Evolutionary conservation across 2,329 filamentous ascomycete species (phyloP), one percentile per base, ranked within the genome.

Genomic region (Madurella mycetomatis): DNA sequence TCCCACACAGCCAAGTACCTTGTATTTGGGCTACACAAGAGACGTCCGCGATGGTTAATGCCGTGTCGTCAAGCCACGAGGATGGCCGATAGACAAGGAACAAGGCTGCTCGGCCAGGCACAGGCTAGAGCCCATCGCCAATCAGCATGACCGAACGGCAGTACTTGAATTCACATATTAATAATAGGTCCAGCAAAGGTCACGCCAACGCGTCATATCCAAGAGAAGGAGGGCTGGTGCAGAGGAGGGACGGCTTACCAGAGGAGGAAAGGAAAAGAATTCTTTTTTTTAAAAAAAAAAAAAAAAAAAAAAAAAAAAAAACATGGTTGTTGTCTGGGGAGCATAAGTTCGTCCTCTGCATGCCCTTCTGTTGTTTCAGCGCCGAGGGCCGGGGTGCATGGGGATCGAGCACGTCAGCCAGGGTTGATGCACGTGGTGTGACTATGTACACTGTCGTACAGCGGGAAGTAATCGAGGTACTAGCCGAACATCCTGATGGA

Each of bases 161-260:
- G 62, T 62, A 65, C 64, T 60, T 65, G 64, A 64, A 60, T 37
- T 40, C 50, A 55, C 55, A 65, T 60, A 64, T 64, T 66, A 67
- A 66, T 62, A 63, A 53, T 47, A 55, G 53, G 49, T 32, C 37
- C 51, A 60, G 54, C 55, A 59, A 50, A 59, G 52, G 59, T 63
- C 60, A 61, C 56, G 52, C 53, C 58, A 51, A 53, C 32, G 53
- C 39, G 53, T 40, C 18, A 43, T 47, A 31, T 50, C 57, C 46
- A 15, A 48, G 34, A 41, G 54, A 51, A 45, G 30, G 39, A 46
- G 19, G 59, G 49, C 47, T 32, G 47, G 54, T 52, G 55, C 48
- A 51, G 60, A 55, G 54, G 54, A 56, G 31, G 46, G 45, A 44
- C 44, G 45, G 49, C 41, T 47, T 51, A 55, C 60, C 61, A 55